A percentile compares a stretch with the other conserved stretches of the same genome.
Conservation (phyloP, 768 basidiomycete species). For the Tylopilus plumbeoviolaceoides region DNA sequence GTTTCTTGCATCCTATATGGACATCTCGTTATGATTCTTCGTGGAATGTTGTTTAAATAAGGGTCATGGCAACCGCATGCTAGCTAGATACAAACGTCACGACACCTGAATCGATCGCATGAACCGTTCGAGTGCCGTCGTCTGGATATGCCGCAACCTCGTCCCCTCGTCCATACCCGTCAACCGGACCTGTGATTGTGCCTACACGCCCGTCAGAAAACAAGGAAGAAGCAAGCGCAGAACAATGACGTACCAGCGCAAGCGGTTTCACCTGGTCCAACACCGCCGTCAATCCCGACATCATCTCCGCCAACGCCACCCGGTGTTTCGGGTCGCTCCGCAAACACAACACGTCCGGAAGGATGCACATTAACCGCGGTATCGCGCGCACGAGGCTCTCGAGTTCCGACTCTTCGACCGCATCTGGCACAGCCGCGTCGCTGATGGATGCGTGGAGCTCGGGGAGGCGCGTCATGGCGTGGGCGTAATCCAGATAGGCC, state of each 20-base stretch:
- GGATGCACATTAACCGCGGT: slow-evolving; percentile 59
- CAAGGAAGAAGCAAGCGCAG: not conserved
- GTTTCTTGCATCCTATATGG: too few relatives aligned
- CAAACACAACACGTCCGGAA: slow-evolving; percentile 66
- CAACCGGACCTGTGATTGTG: slow-evolving; percentile 42
- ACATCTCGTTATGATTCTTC: too few relatives aligned
- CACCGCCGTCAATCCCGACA: slow-evolving; percentile 52
- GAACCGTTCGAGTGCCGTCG: slow-evolving; percentile 62
- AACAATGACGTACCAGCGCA: slow-evolving; percentile 47
- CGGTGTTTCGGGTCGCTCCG: slow-evolving; percentile 58
- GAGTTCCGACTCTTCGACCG: slow-evolving; percentile 46
- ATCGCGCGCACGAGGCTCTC: slow-evolving; percentile 57
- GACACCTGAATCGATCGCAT: slow-evolving; percentile 48
- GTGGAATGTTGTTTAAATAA: too few relatives aligned
- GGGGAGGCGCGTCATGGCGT: slow-evolving; percentile 58
- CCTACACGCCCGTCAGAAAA: slow-evolving; percentile 14
- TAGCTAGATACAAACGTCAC: slow-evolving; percentile 14
- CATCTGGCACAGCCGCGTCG: slow-evolving; percentile 43
- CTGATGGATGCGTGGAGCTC: slow-evolving; percentile 45
- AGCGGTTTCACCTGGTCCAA: slow-evolving; percentile 60
- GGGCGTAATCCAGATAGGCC: slow-evolving; percentile 71
- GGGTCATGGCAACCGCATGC: too few relatives aligned
- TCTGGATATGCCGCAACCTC: slow-evolving; percentile 59
- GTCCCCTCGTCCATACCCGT: slow-evolving; percentile 52
- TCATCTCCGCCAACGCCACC: slow-evolving; percentile 72